Evolutionary conservation across 1,284 basidiomycete species (phyloP).

Genomic region (Cystobasidiaceae sp.): DNA sequence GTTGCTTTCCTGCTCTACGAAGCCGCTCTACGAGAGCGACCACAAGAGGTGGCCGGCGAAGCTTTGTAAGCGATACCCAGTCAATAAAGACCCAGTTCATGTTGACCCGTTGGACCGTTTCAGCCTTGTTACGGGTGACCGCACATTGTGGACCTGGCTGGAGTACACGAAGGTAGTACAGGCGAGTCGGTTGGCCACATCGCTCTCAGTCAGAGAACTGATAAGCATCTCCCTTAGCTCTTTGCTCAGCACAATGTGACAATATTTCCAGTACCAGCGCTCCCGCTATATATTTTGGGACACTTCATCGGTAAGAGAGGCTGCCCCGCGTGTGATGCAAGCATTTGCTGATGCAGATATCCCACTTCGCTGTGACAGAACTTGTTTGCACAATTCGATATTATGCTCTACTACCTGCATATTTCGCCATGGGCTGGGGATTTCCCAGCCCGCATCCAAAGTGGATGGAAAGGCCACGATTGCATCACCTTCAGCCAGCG

Average conservation of each 20-base stretch:
- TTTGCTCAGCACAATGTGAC: conserved; percentile 1
- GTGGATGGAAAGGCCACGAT: conserved; percentile 15
- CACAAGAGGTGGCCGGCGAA: conserved; percentile 22
- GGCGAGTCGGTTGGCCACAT: not conserved
- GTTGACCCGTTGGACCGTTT: not conserved
- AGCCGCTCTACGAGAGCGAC: conserved; percentile 7
- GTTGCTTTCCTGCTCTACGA: conserved; percentile 20
- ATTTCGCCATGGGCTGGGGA: not conserved
- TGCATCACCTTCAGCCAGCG: conserved; percentile 24
- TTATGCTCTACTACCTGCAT: conserved; percentile 8
- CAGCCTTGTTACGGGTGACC: conserved; percentile 26
- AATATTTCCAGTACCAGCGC: not conserved
- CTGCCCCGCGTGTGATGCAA: not conserved
- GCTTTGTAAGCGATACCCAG: conserved; percentile 4
- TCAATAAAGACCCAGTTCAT: not conserved
- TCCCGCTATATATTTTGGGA: conserved; percentile 8
- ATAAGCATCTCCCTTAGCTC: not conserved
- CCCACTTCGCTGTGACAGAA: not conserved
- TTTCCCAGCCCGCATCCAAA: conserved; percentile 1
- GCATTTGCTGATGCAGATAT: not conserved
- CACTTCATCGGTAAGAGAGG: conserved; percentile 11
- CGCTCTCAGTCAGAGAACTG: not conserved
- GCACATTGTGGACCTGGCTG: conserved; percentile 13
- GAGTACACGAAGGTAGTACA: conserved; percentile 13
- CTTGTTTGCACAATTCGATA: not conserved